Conservation (phyloP, 176 grass and related monocot genomes). For the Eleusine indica region DNA sequence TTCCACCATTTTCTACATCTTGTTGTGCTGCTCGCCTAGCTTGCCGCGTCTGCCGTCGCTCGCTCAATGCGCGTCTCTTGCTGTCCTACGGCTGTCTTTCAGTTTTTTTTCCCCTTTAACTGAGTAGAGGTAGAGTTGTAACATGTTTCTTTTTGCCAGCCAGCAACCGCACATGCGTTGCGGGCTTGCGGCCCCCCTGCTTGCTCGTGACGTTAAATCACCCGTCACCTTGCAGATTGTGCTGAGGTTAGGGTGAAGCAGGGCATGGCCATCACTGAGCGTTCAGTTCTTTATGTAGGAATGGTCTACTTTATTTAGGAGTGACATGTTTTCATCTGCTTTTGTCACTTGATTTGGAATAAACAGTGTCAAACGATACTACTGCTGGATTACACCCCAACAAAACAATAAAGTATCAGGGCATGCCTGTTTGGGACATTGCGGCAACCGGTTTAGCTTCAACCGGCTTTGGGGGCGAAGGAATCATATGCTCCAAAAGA, state of each 20-base stretch:
- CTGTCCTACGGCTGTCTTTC: neutral
- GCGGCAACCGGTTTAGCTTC: neutral
- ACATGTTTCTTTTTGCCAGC: conserved; percentile 21
- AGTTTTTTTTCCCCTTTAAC: neutral
- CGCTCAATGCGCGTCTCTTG: neutral
- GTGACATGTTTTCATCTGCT: neutral
- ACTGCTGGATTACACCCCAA: neutral
- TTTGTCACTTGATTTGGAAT: neutral
- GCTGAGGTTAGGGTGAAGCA: neutral
- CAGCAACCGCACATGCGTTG: conserved; percentile 32
- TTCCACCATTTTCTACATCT: neutral
- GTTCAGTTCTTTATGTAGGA: neutral
- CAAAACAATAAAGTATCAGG: neutral
- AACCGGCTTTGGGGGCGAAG: neutral
- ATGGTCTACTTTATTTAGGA: neutral
- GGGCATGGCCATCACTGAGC: neutral
- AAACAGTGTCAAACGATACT: neutral
- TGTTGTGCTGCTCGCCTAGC: neutral
- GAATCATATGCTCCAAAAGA: neutral
- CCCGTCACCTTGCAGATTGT: neutral
- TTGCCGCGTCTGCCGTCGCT: neutral
- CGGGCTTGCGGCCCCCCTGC: neutral
- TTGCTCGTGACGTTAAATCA: conserved; percentile 22
- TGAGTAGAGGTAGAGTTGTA: neutral
- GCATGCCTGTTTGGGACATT: neutral